Evolutionary conservation across 2,329 filamentous ascomycete species (phyloP).

Genomic region (Colletotrichum acutatum): DNA sequence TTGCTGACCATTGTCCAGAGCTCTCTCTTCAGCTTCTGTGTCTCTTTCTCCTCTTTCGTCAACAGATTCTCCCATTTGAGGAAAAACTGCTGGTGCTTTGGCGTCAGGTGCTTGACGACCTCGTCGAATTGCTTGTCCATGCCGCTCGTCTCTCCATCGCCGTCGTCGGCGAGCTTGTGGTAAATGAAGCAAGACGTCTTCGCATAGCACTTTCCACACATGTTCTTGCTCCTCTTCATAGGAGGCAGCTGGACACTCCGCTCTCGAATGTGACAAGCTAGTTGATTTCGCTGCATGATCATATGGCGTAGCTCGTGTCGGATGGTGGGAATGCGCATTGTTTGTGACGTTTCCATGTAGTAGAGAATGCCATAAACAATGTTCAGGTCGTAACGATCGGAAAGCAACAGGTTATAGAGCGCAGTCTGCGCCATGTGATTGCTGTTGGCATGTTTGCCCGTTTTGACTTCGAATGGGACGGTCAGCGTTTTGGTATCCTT

Average conservation of each 20-base stretch:
- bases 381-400: constrained; percentile 94
- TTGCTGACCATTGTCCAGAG: constrained; percentile 95
- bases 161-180: constrained; percentile 88
- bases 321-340: constrained; percentile 84
- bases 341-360: constrained; percentile 92
- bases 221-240: constrained; percentile 84
- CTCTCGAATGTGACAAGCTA: constrained; percentile 87
- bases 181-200: constrained; percentile 93
- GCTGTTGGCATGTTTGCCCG: constrained; percentile 83
- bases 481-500: constrained; percentile 76
- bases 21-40: constrained; percentile 87
- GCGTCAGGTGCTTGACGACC: constrained; percentile 79
- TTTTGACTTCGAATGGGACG: constrained; percentile 96
- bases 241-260: constrained; percentile 82
- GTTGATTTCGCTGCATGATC: constrained; percentile 93
- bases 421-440: constrained; percentile 94
- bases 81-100: constrained; percentile 84
- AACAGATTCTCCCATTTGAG: constrained; percentile 93
- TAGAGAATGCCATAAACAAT: constrained; percentile 92
- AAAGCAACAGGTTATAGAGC: constrained; percentile 90
- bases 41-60: constrained; percentile 93
- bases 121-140: constrained; percentile 86
- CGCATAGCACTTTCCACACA: constrained; percentile 90
- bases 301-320: constrained; percentile 92
- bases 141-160: constrained; percentile 82